phyloP scores from a whole-genome alignment of 2,329 filamentous ascomycete species.

The Aureobasidium sp. region DNA sequence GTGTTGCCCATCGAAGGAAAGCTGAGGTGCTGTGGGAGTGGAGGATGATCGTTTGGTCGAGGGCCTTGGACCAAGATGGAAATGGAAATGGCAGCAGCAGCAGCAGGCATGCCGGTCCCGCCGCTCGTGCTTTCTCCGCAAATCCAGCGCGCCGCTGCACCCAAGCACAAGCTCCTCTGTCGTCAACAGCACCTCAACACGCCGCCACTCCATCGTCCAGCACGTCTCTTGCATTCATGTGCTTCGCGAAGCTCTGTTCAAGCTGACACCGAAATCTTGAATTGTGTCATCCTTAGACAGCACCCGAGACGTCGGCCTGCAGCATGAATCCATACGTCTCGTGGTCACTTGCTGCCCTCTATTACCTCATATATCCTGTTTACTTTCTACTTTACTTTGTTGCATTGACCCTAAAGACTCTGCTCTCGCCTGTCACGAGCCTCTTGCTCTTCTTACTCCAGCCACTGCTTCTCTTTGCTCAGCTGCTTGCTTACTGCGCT shows the following conservation, averaged over 20 bases:
- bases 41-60: neutral
- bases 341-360: slow-evolving; percentile 27
- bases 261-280: neutral
- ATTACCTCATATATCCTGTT: slow-evolving; percentile 34
- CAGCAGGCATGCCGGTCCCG: neutral
- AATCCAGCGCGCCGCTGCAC: neutral
- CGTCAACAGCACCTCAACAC: neutral
- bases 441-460: slow-evolving; percentile 43
- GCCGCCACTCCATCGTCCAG: neutral
- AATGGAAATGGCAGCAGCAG: neutral
- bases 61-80: neutral
- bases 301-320: neutral
- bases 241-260: neutral
- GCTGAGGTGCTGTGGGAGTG: neutral
- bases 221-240: neutral
- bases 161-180: neutral
- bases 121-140: slow-evolving; percentile 9
- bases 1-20: slow-evolving; percentile 38
- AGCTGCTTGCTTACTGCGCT: slow-evolving; percentile 34
- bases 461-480: slow-evolving; percentile 43
- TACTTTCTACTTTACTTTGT: slow-evolving; percentile 33
- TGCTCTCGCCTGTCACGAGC: slow-evolving; percentile 42
- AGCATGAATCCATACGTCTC: slow-evolving; percentile 28
- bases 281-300: neutral
- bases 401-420: slow-evolving; percentile 31